phyloP scores from a whole-genome alignment of 2,329 filamentous ascomycete species.

The Talaromyces sp. region DNA sequence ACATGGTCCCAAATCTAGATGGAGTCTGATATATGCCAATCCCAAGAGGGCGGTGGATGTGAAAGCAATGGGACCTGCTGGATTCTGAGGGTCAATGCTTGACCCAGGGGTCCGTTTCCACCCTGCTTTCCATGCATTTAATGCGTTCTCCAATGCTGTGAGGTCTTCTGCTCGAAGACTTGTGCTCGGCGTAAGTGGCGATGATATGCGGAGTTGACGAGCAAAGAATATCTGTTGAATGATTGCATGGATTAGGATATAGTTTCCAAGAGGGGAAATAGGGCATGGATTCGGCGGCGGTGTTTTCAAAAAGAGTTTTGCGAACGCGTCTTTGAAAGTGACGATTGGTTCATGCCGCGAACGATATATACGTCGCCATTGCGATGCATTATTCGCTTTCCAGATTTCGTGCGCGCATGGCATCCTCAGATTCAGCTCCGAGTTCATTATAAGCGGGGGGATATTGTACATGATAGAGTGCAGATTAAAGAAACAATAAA shows the following conservation, averaged over 20 bases:
- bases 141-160: conserved; percentile 44
- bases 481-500: conserved; percentile 58
- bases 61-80: conserved; percentile 53
- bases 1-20: conserved; percentile 48
- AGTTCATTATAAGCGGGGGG: conserved; percentile 55
- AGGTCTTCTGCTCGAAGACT: conserved; percentile 46
- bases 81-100: conserved; percentile 52
- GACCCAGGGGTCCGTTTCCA: conserved; percentile 55
- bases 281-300: conserved; percentile 34
- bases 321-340: conserved; percentile 45
- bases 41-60: conserved; percentile 49
- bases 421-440: conserved; percentile 53
- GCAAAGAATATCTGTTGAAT: conserved; percentile 55
- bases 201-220: conserved; percentile 47
- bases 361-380: conserved; percentile 48
- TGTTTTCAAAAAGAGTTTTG: conserved; percentile 43
- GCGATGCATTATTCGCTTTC: conserved; percentile 50
- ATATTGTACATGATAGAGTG: conserved; percentile 62
- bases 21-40: conserved; percentile 47
- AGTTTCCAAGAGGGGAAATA: conserved; percentile 52
- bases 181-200: conserved; percentile 41
- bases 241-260: conserved; percentile 54
- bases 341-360: conserved; percentile 34
- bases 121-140: conserved; percentile 51
- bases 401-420: conserved; percentile 55